Evolutionary conservation across 106 monocot genomes (phyloP).

Genomic region (Dioscorea alata): DNA sequence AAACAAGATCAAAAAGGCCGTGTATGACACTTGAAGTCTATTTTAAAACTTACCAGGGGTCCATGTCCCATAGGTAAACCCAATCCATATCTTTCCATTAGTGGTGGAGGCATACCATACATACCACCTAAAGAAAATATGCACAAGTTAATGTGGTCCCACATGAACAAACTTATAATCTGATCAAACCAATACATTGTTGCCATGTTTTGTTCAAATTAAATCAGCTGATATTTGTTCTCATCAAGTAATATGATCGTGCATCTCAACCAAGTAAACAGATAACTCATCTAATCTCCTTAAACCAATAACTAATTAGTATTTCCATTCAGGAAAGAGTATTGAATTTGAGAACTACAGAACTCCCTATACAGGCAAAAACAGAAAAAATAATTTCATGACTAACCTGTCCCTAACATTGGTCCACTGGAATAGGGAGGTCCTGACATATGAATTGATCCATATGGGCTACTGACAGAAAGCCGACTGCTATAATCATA

Average conservation of each 20-base stretch:
- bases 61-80: conserved; percentile 60
- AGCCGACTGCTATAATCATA: conserved; percentile 48
- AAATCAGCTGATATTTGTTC: no score
- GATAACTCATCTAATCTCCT: no score
- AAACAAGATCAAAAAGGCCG: neutral
- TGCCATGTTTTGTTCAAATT: no score
- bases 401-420: conserved; percentile 55
- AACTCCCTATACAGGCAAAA: no score
- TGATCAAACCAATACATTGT: no score
- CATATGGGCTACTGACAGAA: conserved; percentile 43
- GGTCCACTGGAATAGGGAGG: conserved; percentile 28
- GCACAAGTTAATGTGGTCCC: no score
- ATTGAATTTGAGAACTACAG: no score
- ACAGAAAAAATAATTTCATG: neutral
- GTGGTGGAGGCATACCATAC: conserved; percentile 85
- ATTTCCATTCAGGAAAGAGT: no score
- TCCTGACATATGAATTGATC: conserved; percentile 28
- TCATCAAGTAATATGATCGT: no score
- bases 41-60: conserved; percentile 45
- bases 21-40: neutral
- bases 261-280: no score
- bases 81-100: conserved; percentile 70
- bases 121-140: conserved; percentile 60
- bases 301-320: no score
- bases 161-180: no score